These are phyloP conservation scores for Sporobolomyces roseus DNA, from an alignment of 768 basidiomycete genomes.

Conservation along the genomic window DNA sequence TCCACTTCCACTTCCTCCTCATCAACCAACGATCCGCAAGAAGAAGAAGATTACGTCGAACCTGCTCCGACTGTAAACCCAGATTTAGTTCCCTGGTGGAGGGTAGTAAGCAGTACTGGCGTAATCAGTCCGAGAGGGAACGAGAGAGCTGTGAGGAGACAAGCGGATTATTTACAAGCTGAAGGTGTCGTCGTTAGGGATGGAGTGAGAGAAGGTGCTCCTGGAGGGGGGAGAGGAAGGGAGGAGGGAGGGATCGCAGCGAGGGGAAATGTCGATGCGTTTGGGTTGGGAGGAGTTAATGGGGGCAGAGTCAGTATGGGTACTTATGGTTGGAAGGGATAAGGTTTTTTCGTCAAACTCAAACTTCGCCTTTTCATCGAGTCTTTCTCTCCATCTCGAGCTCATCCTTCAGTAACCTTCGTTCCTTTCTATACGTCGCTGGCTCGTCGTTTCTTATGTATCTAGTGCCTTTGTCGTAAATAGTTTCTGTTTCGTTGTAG, in stretches of 20 bases:
- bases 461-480: not conserved
- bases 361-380: not conserved
- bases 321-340: slow-evolving; percentile 26
- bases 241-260: not conserved
- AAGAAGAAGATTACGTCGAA: slow-evolving; percentile 2
- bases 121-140: slow-evolving; percentile 32
- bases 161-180: slow-evolving; percentile 32
- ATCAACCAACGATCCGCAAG: not conserved
- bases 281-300: slow-evolving; percentile 16
- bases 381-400: not conserved
- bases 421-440: not conserved
- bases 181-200: slow-evolving; percentile 33
- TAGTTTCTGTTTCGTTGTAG: too few relatives aligned
- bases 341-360: not conserved
- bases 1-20: not conserved
- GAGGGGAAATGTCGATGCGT: slow-evolving; percentile 11
- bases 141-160: slow-evolving; percentile 3
- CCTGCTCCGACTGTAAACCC: slow-evolving; percentile 25
- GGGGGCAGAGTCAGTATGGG: slow-evolving; percentile 35
- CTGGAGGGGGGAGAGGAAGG: too few relatives aligned
- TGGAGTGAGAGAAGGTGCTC: slow-evolving; percentile 2
- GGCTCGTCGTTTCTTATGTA: not conserved
- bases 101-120: slow-evolving; percentile 25
- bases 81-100: slow-evolving; percentile 27
- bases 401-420: too few relatives aligned